Conservation (phyloP, 495 filamentous ascomycete species). For the Aspergillus biplanus region DNA sequence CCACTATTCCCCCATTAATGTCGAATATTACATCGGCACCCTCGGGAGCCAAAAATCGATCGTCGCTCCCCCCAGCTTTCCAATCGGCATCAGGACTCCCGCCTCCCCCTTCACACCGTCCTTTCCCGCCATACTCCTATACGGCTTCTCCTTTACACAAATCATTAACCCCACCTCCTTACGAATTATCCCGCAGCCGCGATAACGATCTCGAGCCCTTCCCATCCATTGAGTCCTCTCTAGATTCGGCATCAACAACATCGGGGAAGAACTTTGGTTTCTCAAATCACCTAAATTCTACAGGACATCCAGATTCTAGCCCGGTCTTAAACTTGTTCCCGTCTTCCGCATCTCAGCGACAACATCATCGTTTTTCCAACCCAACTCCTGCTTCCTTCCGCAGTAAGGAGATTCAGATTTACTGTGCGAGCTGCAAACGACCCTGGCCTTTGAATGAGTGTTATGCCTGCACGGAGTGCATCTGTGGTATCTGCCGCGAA, state of each 20-base stretch:
- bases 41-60: conserved; percentile 58
- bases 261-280: conserved; percentile 70
- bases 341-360: conserved; percentile 44
- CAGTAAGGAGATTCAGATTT: conserved; percentile 73
- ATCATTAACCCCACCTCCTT: conserved; percentile 79
- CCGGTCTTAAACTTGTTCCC: conserved; percentile 48
- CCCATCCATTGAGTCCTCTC: conserved; percentile 77
- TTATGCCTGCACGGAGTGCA: conserved; percentile 92
- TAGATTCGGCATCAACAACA: conserved; percentile 56
- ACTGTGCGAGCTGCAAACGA: conserved; percentile 81
- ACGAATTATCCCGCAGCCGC: conserved; percentile 57
- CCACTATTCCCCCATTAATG: conserved; percentile 52
- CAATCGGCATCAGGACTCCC: conserved; percentile 39
- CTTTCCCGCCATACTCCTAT: conserved; percentile 69
- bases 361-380: conserved; percentile 53
- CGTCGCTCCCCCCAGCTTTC: conserved; percentile 74
- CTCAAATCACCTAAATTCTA: conserved; percentile 46
- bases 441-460: conserved; percentile 74
- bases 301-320: conserved; percentile 53
- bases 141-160: conserved; percentile 85
- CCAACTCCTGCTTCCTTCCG: conserved; percentile 49
- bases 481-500: conserved; percentile 84
- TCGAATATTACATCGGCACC: conserved; percentile 48
- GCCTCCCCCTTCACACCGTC: conserved; percentile 49
- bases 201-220: conserved; percentile 73